Conservation (phyloP, 768 basidiomycete species). For the Neoboletus subvelutipes region DNA sequence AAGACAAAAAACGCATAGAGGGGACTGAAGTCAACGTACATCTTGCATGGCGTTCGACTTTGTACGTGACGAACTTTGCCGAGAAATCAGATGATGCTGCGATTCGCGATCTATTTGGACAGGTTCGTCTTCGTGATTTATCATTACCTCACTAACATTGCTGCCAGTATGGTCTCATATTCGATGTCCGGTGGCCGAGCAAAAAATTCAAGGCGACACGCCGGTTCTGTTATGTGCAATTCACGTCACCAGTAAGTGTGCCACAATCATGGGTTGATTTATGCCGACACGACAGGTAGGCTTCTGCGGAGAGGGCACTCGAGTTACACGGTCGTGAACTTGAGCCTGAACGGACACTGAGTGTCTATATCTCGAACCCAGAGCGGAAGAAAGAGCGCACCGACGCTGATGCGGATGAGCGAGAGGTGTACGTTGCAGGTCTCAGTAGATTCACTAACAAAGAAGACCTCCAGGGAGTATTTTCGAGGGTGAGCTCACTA, state of each 20-base stretch:
- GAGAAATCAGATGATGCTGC: conserved; percentile 75
- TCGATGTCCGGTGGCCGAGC: conserved; percentile 97
- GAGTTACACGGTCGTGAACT: conserved; percentile 76
- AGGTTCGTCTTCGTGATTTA: conserved; percentile 45
- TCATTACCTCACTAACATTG: conserved; percentile 1
- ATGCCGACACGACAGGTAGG: conserved; percentile 34
- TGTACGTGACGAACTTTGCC: conserved; percentile 96
- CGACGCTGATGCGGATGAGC: conserved; percentile 79
- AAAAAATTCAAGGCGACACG: conserved; percentile 92
- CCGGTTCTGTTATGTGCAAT: conserved; percentile 95
- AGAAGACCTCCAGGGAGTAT: conserved; percentile 74
- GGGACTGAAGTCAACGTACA: conserved; percentile 81
- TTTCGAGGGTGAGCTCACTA: conserved; percentile 58
- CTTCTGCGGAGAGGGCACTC: conserved; percentile 73
- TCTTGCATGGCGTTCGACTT: conserved; percentile 89
- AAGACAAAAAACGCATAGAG: conserved; percentile 87
- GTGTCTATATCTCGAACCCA: conserved; percentile 88
- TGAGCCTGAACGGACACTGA: conserved; percentile 63
- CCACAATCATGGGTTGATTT: background rate
- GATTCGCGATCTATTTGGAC: conserved; percentile 73
- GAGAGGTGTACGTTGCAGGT: conserved; percentile 87
- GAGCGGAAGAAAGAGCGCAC: conserved; percentile 86
- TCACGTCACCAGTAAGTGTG: conserved; percentile 69
- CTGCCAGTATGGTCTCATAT: conserved; percentile 79
- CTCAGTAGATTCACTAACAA: conserved; percentile 76